Base-by-base conservation (phyloP, 352 stramenopile genomes). In the Phytophthora constricta region DNA sequence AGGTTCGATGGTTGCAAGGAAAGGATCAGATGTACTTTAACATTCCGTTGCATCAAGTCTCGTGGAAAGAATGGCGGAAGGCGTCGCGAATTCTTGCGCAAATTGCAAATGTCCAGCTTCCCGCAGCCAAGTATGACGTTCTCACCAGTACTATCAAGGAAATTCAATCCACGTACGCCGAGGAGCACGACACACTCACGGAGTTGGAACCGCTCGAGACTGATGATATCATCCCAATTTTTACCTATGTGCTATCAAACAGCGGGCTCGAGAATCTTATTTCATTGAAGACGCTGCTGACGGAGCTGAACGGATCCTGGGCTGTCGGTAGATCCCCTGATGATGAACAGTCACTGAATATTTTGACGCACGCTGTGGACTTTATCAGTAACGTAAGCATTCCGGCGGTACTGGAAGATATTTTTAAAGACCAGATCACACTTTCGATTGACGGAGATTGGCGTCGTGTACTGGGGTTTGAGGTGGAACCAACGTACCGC, bases 1-100 rank as follows among this genome's bases (percentile, higher is more conserved):
- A 95, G 54, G 75, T 96, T 9, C 76, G 86, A n/a, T 96, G 87
- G 87, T 72, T 96, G 10, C 89, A 95, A 68, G 87, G 89, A n/a
- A 96, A 96, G 74, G 87, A 96, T 58, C 89, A 96, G 33, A 91
- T 86, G 56, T 95, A 95, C 58, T 96, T 93, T 62, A 93, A 95
- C 51, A 96, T 96, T 28, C 87, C 89, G 2, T 27, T 90, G 56
- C 73, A 93, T 25, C 87, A 95, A 27, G 72, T 93, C 8, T 96
- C 89, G 46, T 91, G 79, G 78, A 95, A 92, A 23, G 86, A 95
- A 54, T 96, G 89, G 89, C 77, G 89, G 1, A 83, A 84, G 34
- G 79, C 89, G 7, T 95, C 83, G 1, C 75, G 83, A 41, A 79
- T 93, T 42, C 70, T 96, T 13, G 80, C 83, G 0, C 81, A 93